Conservation (phyloP, 805 yeast genomes). For the Barnettozyma sp. region DNA sequence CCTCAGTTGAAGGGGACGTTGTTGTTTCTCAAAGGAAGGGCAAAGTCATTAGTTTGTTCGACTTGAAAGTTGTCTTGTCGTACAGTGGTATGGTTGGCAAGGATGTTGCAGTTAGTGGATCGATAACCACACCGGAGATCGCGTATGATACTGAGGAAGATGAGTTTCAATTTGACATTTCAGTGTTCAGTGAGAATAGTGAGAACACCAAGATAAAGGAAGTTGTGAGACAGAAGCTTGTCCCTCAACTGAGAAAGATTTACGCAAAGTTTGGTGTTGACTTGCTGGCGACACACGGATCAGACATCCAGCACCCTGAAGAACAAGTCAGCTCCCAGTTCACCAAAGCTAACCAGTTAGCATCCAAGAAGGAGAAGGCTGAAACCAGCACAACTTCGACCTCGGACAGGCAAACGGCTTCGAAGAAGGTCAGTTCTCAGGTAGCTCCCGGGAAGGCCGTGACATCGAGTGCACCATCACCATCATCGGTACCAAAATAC, state of each 20-base stretch:
- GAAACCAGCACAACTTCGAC: conserved; percentile 2
- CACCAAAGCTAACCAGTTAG: conserved; percentile 43
- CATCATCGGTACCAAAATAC: conserved; percentile 45
- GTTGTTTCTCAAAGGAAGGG: conserved; percentile 98
- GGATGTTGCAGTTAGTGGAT: conserved; percentile 50
- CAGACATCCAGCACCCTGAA: conserved; percentile 79
- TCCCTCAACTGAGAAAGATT: conserved; percentile 61
- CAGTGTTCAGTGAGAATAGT: conserved; percentile 48
- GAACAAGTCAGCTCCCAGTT: conserved; percentile 52
- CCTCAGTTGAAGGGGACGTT: conserved; percentile 81
- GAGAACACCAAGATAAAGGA: conserved; percentile 49
- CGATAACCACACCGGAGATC: conserved; percentile 81
- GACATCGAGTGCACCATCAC: conserved; percentile 15
- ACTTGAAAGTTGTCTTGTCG: conserved; percentile 59
- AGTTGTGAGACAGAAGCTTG: conserved; percentile 40
- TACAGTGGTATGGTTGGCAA: conserved; percentile 43
- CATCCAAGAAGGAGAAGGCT: conserved; percentile 9
- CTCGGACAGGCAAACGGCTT: too few relatives aligned
- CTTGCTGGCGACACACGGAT: conserved; percentile 67
- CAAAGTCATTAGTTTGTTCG: conserved; percentile 87
- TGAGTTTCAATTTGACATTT: conserved; percentile 79
- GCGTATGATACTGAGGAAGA: conserved; percentile 86
- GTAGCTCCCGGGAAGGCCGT: too few relatives aligned
- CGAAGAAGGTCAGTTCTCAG: too few relatives aligned
- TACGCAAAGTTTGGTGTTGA: conserved; percentile 70